These are phyloP conservation scores for Hanseniaspora jakobsenii DNA, from an alignment of 805 yeast species.

Conservation along the genomic window DNA sequence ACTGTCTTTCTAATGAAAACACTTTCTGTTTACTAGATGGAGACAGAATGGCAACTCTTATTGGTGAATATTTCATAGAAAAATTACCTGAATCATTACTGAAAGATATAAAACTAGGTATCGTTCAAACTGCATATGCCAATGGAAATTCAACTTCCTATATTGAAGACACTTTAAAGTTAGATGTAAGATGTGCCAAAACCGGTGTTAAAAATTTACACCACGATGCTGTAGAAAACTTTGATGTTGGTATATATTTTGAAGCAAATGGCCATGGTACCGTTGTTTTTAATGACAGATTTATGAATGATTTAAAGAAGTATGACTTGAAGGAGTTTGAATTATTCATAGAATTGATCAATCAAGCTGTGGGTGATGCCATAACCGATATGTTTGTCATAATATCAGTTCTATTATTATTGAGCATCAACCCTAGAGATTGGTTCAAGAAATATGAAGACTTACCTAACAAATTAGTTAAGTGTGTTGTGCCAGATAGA, in stretches of 20 bases:
- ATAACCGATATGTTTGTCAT: slow-evolving; percentile 82
- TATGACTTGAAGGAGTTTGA: slow-evolving; percentile 38
- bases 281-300: slow-evolving; percentile 58
- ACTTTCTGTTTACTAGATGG: slow-evolving; percentile 66
- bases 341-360: slow-evolving; percentile 59
- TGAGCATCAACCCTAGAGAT: slow-evolving; percentile 45
- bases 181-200: slow-evolving; percentile 80
- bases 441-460: slow-evolving; percentile 77
- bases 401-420: slow-evolving; percentile 46
- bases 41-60: slow-evolving; percentile 78
- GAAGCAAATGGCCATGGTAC: slow-evolving; percentile 99
- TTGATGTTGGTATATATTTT: slow-evolving; percentile 85
- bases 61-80: slow-evolving; percentile 55
- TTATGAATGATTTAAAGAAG: slow-evolving; percentile 32
- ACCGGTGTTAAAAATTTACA: slow-evolving; percentile 96
- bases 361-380: slow-evolving; percentile 98
- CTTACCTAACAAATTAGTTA: slow-evolving; percentile 73
- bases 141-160: slow-evolving; percentile 82
- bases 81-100: slow-evolving; percentile 33
- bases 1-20: slow-evolving; percentile 34
- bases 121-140: slow-evolving; percentile 96
- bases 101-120: slow-evolving; percentile 44
- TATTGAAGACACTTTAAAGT: slow-evolving; percentile 43
- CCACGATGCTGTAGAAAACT: slow-evolving; percentile 69
- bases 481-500: slow-evolving; percentile 76